phyloP scores from a whole-genome alignment of 2,329 filamentous ascomycete genomes.

The Colletotrichum orchidophilum region DNA sequence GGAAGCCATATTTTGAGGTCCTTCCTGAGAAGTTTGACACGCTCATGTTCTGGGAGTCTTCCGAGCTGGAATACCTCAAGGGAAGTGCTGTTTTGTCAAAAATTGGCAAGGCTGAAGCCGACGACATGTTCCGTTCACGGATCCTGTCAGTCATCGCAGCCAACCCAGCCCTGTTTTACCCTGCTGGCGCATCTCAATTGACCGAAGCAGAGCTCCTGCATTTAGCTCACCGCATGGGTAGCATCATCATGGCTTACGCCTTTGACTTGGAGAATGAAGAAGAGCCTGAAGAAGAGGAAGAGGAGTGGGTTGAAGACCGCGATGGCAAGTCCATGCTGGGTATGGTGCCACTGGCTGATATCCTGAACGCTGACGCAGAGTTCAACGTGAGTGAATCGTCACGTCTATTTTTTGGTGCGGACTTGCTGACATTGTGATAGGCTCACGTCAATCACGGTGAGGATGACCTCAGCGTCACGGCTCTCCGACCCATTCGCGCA shows the following conservation, averaged over 20 bases:
- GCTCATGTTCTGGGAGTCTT: constrained; percentile 86
- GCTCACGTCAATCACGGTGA: constrained; percentile 65
- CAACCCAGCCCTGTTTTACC: constrained; percentile 57
- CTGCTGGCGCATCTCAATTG: constrained; percentile 42
- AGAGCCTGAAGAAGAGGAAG: constrained; percentile 67
- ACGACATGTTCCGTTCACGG: constrained; percentile 70
- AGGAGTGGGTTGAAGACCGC: constrained; percentile 73
- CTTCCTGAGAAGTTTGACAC: constrained; percentile 80
- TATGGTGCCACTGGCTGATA: constrained; percentile 91
- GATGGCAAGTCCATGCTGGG: constrained; percentile 72
- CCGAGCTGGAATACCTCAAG: constrained; percentile 77
- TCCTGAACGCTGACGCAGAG: constrained; percentile 88
- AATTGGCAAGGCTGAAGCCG: constrained; percentile 78
- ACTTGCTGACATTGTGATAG: constrained; percentile 40
- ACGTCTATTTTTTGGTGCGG: accelerated
- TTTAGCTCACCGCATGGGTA: constrained; percentile 82
- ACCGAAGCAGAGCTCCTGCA: constrained; percentile 56
- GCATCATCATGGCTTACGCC: constrained; percentile 90
- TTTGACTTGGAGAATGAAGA: constrained; percentile 78
- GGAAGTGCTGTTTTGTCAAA: constrained; percentile 80
- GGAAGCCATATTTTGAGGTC: constrained; percentile 82
- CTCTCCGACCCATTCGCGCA: constrained; percentile 72
- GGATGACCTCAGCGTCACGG: constrained; percentile 72
- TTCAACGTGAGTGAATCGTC: constrained; percentile 71
- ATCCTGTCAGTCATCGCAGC: constrained; percentile 61